Evolutionary conservation across 768 basidiomycete species (phyloP), one percentile per base, ranked within the genome.

Genomic region (Fibroporia radiculosa): DNA sequence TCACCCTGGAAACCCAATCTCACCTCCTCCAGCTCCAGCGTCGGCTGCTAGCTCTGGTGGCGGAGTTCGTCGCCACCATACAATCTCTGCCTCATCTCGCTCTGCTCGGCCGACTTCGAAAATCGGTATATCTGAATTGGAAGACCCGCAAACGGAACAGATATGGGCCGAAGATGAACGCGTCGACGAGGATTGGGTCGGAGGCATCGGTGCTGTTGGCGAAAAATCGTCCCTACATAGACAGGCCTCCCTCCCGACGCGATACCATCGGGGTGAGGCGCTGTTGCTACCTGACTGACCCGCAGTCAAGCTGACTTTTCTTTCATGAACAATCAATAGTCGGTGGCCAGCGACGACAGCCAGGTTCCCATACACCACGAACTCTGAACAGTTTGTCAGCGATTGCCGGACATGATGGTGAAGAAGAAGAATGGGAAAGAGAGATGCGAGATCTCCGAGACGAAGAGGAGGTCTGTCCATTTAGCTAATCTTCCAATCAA

Each of bases 401-500:
- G 44, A 91, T 92, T 63, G 80, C 84, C 41, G 87, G 86, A 32
- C 83, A 87, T 56, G 88, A 92, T 54, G 86, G 82, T 53, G 88
- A 89, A 48, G 88, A 92, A 60, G 88, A 90, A 51, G 84, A 87
- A 45, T 92, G 89, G 89, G 84, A 87, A 61, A 67, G 72, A 33
- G 78, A 79, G 31, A 72, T 82, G 62, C 64, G 71, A 16, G 74
- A 71, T 63, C 65, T 75, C 60, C 66, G 68, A 11, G 69, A 77
- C 47, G 82, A 81, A 42, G 84, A 85, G 25, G 84, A 86, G 65
- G 87, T 85, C 28, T 32, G 7, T 39, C 16, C 40, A 3, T 36
- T 34, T 20, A 40, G 44, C 24, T 34, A 6, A 23, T 47, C 52
- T 26, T 40, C 43, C 25, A 53, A 45, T 25, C 56, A 49, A 27